A percentile compares a stretch with the other conserved stretches of the same genome.
These are phyloP conservation scores for Paramecium biaurelia DNA, from an alignment of 73 alveolate species.

Conservation along the genomic window DNA sequence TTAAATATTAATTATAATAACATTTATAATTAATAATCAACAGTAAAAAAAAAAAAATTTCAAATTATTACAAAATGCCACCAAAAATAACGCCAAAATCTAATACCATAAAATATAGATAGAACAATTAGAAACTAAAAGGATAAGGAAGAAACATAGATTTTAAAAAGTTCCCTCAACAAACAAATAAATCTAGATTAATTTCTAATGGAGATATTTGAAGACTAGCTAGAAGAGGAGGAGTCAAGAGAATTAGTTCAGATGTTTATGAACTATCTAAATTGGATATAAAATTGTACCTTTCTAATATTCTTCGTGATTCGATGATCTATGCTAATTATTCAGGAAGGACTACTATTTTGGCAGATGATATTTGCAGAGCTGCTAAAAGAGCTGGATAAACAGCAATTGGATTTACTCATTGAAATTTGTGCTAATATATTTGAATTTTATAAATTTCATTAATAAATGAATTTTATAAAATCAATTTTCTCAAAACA, in stretches of 20 bases:
- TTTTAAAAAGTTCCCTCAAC: background rate
- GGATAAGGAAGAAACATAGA: slow-evolving; percentile 36
- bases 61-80: background rate
- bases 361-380: slow-evolving; percentile 35
- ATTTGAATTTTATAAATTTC: background rate
- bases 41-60: background rate
- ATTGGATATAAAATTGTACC: slow-evolving; percentile 62
- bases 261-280: slow-evolving; percentile 78
- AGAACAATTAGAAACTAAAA: background rate
- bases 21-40: background rate
- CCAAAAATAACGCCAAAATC: background rate
- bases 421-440: background rate
- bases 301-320: slow-evolving; percentile 78
- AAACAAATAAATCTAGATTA: background rate
- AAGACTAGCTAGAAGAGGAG: slow-evolving; percentile 93
- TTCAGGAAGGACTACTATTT: slow-evolving; percentile 1
- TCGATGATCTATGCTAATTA: slow-evolving; percentile 68
- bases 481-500: background rate
- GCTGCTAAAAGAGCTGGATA: slow-evolving; percentile 13
- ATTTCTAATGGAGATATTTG: slow-evolving; percentile 83
- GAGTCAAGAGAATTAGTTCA: slow-evolving; percentile 78
- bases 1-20: too few species aligned
- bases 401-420: slow-evolving; percentile 26
- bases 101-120: background rate
- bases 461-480: slow-evolving; percentile 37